Evolutionary conservation across 306 rosid genomes (phyloP).

Genomic region (Erythrophleum fordii): DNA sequence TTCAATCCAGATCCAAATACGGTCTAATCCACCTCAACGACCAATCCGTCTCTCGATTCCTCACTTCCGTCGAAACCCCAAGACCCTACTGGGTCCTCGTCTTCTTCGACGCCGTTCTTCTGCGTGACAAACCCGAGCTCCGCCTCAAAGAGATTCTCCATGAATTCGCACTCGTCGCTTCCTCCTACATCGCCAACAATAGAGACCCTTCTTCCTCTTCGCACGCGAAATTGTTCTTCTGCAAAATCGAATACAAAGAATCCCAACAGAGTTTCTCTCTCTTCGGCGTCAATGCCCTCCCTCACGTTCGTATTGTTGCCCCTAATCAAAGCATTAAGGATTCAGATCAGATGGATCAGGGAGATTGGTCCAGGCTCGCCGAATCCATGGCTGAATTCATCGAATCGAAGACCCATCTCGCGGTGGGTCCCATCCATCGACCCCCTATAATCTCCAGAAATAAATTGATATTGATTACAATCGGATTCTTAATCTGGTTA

Average conservation of each 20-base stretch:
- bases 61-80: slow-evolving; percentile 57
- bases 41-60: slow-evolving; percentile 58
- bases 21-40: slow-evolving; percentile 81
- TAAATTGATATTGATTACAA: slow-evolving; percentile 40
- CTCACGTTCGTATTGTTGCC: slow-evolving; percentile 73
- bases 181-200: slow-evolving; percentile 72
- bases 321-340: slow-evolving; percentile 57
- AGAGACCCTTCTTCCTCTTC: slow-evolving; percentile 46
- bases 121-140: slow-evolving; percentile 75
- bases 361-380: slow-evolving; percentile 73
- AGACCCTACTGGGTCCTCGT: slow-evolving; percentile 72
- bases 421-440: slow-evolving; percentile 76
- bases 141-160: slow-evolving; percentile 70
- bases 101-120: slow-evolving; percentile 83
- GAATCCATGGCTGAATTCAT: slow-evolving; percentile 86
- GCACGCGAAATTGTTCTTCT: slow-evolving; percentile 67
- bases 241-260: slow-evolving; percentile 75
- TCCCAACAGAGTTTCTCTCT: slow-evolving; percentile 61
- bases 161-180: slow-evolving; percentile 67
- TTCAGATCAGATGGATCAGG: slow-evolving; percentile 72
- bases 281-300: slow-evolving; percentile 84
- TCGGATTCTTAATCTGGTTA: slow-evolving; percentile 49
- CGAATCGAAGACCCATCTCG: slow-evolving; percentile 58
- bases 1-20: slow-evolving; percentile 68
- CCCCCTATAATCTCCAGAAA: slow-evolving; percentile 68